A percentile compares a stretch with the other conserved stretches of the same genome.
phyloP scores from a whole-genome alignment of 2,329 filamentous ascomycete species.

The Cryphonectria japonica region DNA sequence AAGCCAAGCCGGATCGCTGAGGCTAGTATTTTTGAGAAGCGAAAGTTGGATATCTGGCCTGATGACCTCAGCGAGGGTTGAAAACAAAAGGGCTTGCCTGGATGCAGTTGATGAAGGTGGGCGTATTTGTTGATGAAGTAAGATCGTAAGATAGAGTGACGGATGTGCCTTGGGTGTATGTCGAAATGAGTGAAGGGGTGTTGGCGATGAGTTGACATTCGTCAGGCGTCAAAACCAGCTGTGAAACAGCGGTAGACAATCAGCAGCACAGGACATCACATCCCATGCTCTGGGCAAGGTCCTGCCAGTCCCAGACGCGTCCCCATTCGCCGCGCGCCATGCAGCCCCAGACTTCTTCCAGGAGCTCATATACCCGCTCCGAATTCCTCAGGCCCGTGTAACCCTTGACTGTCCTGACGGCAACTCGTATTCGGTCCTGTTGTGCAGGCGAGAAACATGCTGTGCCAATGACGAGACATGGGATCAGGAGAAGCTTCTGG shows the following conservation, averaged over 20 bases:
- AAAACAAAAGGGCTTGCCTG: neutral
- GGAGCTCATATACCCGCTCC: constrained; percentile 55
- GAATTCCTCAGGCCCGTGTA: constrained; percentile 66
- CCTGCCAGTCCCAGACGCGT: constrained; percentile 68
- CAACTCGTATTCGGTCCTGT: constrained; percentile 54
- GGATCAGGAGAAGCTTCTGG: constrained; percentile 63
- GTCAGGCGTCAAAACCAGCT: neutral
- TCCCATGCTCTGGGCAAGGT: constrained; percentile 54
- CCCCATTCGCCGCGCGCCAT: constrained; percentile 63
- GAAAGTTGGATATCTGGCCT: constrained; percentile 1
- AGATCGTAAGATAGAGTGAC: neutral
- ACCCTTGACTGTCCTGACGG: constrained; percentile 54
- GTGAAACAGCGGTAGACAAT: constrained; percentile 2
- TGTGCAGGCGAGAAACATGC: constrained; percentile 58
- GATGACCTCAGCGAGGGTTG: neutral
- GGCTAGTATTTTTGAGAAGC: neutral
- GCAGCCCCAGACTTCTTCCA: constrained; percentile 62
- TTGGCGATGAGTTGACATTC: neutral
- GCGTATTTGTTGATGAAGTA: neutral
- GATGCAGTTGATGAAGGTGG: neutral
- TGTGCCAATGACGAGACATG: constrained; percentile 64
- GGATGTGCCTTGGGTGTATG: neutral
- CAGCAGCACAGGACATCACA: constrained; percentile 59
- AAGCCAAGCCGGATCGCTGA: constrained; percentile 9
- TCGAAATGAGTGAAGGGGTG: neutral